Evolutionary conservation across 2,329 filamentous ascomycete genomes (phyloP), one percentile per base, ranked within the genome.

Genomic region (Chaetothyriales sp.): DNA sequence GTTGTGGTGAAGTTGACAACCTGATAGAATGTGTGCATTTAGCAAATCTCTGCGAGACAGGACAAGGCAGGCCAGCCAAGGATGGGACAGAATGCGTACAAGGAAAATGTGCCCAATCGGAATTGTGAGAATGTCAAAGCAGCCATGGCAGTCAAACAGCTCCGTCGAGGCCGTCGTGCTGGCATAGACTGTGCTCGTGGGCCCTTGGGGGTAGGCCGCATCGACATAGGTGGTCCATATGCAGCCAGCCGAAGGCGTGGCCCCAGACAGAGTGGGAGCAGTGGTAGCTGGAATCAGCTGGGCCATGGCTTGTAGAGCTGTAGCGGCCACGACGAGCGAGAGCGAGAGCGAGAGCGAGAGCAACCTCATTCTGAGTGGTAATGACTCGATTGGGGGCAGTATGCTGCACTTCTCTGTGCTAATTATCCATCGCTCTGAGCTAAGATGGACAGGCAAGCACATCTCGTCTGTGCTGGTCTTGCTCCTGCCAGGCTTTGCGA

Each of bases 101-200:
- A 52, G 43, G 19, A 58, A 54, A 40, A 57, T 44, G 28, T 55
- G 44, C 43, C 56, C 47, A 18, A 49, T 37, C 1, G 49, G 46
- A 13, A 47, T 15, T 10, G 53, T 49, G 28, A 59, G 51, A 69
- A 72, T 52, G 73, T 74, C 62, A 6, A 18, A 19, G 48, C 56
- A 58, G 18, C 56, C 56, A 37, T 51, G 47, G 29, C 56, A 58
- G 22, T 58, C 54, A 44, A 54, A 56, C 20, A 52, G 18, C 2
- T 19, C n/a, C 5, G 54, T 56, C 71, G 75, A 15, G 72, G 55
- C 56, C 33, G 54, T 53, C 44, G 55, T 56, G 13, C 51, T 20
- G 8, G 53, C 46, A 49, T 61, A 60, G 54, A 49, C 51, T 37
- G 50, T 58, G 51, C 43, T 53, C 40, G 52, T 57, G 40, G 54